Evolutionary conservation across 306 rosid species (phyloP).

Genomic region (Prunus armeniaca): DNA sequence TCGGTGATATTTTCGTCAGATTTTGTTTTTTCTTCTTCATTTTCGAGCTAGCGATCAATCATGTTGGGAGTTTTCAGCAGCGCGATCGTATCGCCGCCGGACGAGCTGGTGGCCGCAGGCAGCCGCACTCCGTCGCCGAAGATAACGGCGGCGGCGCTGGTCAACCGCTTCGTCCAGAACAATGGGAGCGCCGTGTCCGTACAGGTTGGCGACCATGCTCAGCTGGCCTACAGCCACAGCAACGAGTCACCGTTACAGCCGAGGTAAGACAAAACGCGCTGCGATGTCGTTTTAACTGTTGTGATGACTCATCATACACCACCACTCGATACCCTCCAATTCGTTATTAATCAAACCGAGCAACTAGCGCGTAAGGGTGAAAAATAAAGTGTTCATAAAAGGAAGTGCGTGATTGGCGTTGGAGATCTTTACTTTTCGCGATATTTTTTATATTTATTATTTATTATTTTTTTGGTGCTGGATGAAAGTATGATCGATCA

Average conservation of each 20-base stretch:
- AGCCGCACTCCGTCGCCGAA: conserved; percentile 92
- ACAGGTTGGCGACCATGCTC: conserved; percentile 66
- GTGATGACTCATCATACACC: neutral
- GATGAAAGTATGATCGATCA: neutral
- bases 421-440: neutral
- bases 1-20: neutral
- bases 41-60: neutral
- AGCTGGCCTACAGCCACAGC: conserved; percentile 68
- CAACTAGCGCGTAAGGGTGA: neutral
- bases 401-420: no score
- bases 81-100: conserved; percentile 79
- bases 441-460: neutral
- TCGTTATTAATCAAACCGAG: neutral
- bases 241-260: conserved; percentile 65
- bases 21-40: neutral
- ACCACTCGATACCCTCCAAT: neutral
- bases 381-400: no score
- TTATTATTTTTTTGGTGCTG: neutral
- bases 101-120: conserved; percentile 87
- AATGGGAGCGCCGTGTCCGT: conserved; percentile 61
- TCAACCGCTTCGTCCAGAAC: conserved; percentile 55
- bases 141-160: conserved; percentile 47
- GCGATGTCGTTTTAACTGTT: neutral
- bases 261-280: conserved; percentile 45
- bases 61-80: conserved; percentile 93